These are phyloP conservation scores for Paraphaeosphaeria sporulosa DNA, from an alignment of 2,329 filamentous ascomycete species.

Conservation along the genomic window DNA sequence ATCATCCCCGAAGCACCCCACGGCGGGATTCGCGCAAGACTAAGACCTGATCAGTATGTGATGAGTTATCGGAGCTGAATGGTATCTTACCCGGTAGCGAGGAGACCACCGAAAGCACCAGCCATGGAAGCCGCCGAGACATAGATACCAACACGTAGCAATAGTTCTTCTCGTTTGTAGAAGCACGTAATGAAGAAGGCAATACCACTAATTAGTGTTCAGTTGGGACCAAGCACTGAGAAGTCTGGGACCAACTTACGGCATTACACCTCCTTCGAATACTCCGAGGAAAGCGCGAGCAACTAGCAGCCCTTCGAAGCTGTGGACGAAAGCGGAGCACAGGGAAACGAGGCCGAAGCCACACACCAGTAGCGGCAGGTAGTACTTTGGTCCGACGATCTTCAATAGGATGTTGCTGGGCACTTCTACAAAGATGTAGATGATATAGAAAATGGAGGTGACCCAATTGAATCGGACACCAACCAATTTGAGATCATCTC, in stretches of 20 bases:
- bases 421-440: constrained; percentile 64
- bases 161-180: constrained; percentile 64
- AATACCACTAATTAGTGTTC: constrained; percentile 50
- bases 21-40: constrained; percentile 54
- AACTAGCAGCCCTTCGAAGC: constrained; percentile 57
- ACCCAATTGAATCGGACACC: constrained; percentile 65
- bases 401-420: constrained; percentile 65
- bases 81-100: constrained; percentile 59
- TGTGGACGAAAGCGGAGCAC: constrained; percentile 61
- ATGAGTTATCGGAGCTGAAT: neutral
- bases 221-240: neutral
- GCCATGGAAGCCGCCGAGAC: constrained; percentile 63
- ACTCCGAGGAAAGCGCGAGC: constrained; percentile 61
- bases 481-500: constrained; percentile 56
- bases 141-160: constrained; percentile 65
- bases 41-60: constrained; percentile 19
- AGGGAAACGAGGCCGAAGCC: constrained; percentile 65
- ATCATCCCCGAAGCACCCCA: constrained; percentile 57
- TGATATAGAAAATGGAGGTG: constrained; percentile 66
- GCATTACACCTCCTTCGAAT: constrained; percentile 66
- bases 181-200: constrained; percentile 65
- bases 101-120: constrained; percentile 65
- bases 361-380: constrained; percentile 61
- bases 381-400: constrained; percentile 60
- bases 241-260: constrained; percentile 36